phyloP scores from a whole-genome alignment of 768 basidiomycete genomes.

The Podaxis carcinomalis region DNA sequence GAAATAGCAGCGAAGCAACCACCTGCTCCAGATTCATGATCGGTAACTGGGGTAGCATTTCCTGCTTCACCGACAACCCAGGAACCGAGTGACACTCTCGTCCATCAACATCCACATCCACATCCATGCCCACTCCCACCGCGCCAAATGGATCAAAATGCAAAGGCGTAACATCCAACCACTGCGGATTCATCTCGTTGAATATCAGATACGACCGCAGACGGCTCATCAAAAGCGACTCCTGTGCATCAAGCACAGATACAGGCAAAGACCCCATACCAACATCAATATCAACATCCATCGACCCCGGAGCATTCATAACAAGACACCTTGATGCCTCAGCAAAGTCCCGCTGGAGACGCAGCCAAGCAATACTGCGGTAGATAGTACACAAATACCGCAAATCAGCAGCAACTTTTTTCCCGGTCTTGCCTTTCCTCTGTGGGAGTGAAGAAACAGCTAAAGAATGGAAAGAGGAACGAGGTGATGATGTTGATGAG shows the following conservation, averaged over 20 bases:
- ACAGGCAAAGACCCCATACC: not conserved
- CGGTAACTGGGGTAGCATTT: not conserved
- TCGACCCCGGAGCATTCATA: not conserved
- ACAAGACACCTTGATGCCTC: not conserved
- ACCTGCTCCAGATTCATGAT: not conserved
- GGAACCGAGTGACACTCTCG: not conserved
- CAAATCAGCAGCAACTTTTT: conserved; percentile 1
- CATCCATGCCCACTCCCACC: not conserved
- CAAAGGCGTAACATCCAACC: not conserved
- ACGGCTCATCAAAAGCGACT: not conserved
- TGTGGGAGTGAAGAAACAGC: not conserved
- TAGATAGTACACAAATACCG: conserved; percentile 8
- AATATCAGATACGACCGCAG: conserved; percentile 8
- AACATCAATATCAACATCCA: conserved; percentile 6
- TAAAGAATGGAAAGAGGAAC: not conserved
- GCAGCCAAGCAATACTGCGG: conserved; percentile 2
- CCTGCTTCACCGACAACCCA: not conserved
- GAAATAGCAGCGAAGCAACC: conserved; percentile 5
- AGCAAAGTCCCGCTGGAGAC: not conserved
- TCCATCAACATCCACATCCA: not conserved
- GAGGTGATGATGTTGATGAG: not conserved
- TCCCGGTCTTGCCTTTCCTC: not conserved
- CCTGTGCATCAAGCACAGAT: conserved; percentile 8
- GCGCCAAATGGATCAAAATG: not conserved
- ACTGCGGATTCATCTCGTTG: conserved; percentile 6